Conservation (phyloP, 2,329 filamentous ascomycete genomes). For the Epichloe brachyelytri region DNA sequence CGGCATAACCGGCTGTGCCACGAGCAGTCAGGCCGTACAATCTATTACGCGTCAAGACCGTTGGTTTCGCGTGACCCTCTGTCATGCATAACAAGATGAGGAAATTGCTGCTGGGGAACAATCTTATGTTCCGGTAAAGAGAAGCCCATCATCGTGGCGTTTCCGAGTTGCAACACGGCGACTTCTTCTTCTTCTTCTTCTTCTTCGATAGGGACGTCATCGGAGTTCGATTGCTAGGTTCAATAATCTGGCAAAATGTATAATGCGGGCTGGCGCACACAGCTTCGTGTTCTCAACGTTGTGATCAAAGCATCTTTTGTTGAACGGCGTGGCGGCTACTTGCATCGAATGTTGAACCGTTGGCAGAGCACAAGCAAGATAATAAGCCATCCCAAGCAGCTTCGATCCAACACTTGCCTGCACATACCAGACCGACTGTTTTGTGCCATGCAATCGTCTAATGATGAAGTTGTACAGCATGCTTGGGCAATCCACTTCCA, state of each 20-base stretch:
- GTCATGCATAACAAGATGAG: not conserved
- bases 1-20: not conserved
- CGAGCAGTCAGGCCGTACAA: not conserved
- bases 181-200: too few relatives aligned
- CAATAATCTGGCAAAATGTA: too few relatives aligned
- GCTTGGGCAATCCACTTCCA: not conserved
- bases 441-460: not conserved
- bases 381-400: not conserved
- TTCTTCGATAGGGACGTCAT: too few relatives aligned
- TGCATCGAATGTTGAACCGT: not conserved
- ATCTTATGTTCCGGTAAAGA: not conserved
- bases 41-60: not conserved
- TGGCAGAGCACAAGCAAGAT: not conserved
- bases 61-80: not conserved
- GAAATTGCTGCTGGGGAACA: not conserved
- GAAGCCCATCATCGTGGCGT: not conserved
- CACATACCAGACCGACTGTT: not conserved
- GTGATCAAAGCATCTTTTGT: not conserved
- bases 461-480: not conserved
- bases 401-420: not conserved
- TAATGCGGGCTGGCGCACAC: too few relatives aligned
- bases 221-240: too few relatives aligned
- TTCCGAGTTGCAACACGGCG: not conserved
- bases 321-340: not conserved
- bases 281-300: too few relatives aligned